These are phyloP conservation scores for Globisporangium splendens DNA, from an alignment of 352 stramenopile species.

Conservation along the genomic window DNA sequence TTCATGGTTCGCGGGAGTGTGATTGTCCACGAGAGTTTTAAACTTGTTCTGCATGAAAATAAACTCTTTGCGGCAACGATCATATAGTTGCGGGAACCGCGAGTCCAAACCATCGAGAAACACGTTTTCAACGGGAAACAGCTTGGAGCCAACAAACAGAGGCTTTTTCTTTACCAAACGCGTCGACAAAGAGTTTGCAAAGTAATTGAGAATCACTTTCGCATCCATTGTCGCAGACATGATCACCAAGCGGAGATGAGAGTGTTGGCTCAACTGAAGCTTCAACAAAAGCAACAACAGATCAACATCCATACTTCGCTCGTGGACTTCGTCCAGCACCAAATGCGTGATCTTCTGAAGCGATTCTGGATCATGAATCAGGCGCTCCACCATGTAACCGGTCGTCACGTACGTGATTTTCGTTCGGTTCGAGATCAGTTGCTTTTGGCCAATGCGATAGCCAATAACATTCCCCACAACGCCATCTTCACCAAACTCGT, in stretches of 20 bases:
- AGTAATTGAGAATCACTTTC: conserved; percentile 88
- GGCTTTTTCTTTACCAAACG: conserved; percentile 52
- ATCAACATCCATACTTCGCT: conserved; percentile 95
- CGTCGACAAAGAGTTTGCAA: conserved; percentile 52
- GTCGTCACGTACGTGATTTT: conserved; percentile 96
- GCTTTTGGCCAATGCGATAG: conserved; percentile 88
- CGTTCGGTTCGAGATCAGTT: conserved; percentile 87
- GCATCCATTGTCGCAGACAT: conserved; percentile 97
- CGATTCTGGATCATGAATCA: conserved; percentile 90
- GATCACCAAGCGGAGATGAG: conserved; percentile 89
- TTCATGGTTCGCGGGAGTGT: conserved; percentile 39
- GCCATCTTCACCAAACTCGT: conserved; percentile 62
- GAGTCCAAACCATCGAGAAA: conserved; percentile 47
- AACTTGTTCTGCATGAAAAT: conserved; percentile 40
- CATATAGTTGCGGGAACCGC: conserved; percentile 39
- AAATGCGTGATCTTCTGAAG: conserved; percentile 92
- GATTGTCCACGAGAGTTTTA: conserved; percentile 18
- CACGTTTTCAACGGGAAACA: conserved; percentile 67
- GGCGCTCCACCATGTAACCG: conserved; percentile 93
- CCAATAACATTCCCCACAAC: conserved; percentile 66
- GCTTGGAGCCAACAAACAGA: conserved; percentile 80
- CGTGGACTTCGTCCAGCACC: conserved; percentile 95
- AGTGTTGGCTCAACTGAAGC: conserved; percentile 54
- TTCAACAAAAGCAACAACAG: conserved; percentile 92
- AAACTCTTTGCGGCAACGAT: conserved; percentile 38